Base-by-base conservation (phyloP, 2,329 filamentous ascomycete genomes). In the Clarireedia paspali region DNA sequence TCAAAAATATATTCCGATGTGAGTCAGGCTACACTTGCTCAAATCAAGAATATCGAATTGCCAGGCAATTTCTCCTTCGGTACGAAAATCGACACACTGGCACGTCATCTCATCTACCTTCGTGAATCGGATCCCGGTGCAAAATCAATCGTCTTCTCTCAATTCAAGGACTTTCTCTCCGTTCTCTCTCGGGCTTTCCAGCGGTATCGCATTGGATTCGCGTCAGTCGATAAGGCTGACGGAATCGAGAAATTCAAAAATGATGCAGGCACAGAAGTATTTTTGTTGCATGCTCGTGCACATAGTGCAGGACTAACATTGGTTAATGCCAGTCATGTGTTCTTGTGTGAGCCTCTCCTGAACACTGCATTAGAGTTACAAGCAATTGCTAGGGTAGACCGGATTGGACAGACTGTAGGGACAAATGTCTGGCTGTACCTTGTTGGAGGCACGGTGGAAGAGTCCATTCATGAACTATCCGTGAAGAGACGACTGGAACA, bases 361-460 rank as follows among this genome's bases (percentile, higher is more conserved):
- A 96, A 97, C 67, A 92, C 92, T 0, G 91, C 91, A 0, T 83
- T 99, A 15, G 94, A 97, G 71, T 78, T 97, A 9, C 94, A 99
- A 70, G 92, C 91, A 14, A 95, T 97, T 66, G 91, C 92, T 0
- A 87, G 94, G 55, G 91, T 99, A 1, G 91, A 99, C 68, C 84
- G 94, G 38, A 99, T 99, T 60, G 94, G 94, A 0, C 94, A 97
- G 71, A 79, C 85, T 60, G 84, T 88, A 51, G 80, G 88, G 62
- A 99, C 94, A 0, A 96, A 89, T 0, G 91, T 97, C 1, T 97
- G 91, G 88, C 87, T 96, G 70, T 97, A 97, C 69, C 79, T 97
- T 2, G 82, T 96, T n/a, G 83, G 87, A 15, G 89, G 88, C 51
- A 95, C 92, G 0, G 89, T 97, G 0, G 94, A 99, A 68, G 87